These are phyloP conservation scores for Coemansia aciculifera DNA, from an alignment of 192 early-diverging fungal genomes.

Conservation along the genomic window DNA sequence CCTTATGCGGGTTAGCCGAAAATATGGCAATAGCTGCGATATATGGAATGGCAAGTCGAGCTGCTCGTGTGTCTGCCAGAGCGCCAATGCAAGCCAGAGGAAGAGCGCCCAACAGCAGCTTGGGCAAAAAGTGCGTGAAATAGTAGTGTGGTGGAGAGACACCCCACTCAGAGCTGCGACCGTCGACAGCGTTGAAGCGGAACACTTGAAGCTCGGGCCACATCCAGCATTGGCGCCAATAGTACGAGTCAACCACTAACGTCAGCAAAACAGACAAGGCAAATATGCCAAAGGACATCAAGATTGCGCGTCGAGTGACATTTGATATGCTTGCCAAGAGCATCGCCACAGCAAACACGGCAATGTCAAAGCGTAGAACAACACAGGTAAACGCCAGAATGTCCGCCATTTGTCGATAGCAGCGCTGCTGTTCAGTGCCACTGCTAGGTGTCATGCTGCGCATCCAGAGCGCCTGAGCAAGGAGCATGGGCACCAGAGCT, in stretches of 20 bases:
- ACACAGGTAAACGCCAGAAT: constrained; percentile 45
- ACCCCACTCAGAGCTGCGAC: constrained; percentile 52
- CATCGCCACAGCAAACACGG: constrained; percentile 56
- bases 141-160: constrained; percentile 71
- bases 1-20: constrained; percentile 86
- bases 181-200: constrained; percentile 62
- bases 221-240: constrained; percentile 59
- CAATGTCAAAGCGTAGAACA: constrained; percentile 64
- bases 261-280: constrained; percentile 37
- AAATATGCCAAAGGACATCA: background rate
- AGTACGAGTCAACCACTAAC: constrained; percentile 61
- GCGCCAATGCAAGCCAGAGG: constrained; percentile 65
- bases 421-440: background rate
- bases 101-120: constrained; percentile 67
- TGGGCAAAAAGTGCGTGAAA: constrained; percentile 70
- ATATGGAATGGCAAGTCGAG: constrained; percentile 59
- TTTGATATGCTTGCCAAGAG: constrained; percentile 21
- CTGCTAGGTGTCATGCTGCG: constrained; percentile 17
- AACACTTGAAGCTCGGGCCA: constrained; percentile 71
- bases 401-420: constrained; percentile 23
- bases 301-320: constrained; percentile 22
- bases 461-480: constrained; percentile 56
- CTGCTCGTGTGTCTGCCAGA: constrained; percentile 47
- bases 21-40: constrained; percentile 63
- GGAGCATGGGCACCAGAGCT: constrained; percentile 67